A percentile compares a stretch with the other conserved stretches of the same genome.
Evolutionary conservation across 768 basidiomycete genomes (phyloP).

Genomic region (Rickenella mellea): DNA sequence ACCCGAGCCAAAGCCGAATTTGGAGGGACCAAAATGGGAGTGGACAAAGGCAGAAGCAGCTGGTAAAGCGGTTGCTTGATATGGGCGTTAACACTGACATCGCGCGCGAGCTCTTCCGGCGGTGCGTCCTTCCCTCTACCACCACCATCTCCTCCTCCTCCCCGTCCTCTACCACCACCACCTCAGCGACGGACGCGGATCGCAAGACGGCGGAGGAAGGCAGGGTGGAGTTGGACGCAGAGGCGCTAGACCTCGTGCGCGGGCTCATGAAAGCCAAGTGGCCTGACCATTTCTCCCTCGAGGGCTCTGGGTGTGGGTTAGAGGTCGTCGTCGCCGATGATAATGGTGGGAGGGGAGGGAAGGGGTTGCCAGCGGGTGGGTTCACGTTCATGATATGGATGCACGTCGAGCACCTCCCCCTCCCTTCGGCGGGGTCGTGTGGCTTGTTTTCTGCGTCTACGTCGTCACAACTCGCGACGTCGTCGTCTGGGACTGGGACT

Average conservation of each 20-base stretch:
- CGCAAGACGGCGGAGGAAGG: conserved; percentile 8
- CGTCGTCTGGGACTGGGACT: conserved; percentile 33
- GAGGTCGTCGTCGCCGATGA: conserved; percentile 39
- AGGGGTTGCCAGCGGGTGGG: conserved; percentile 49
- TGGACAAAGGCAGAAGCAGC: conserved; percentile 47
- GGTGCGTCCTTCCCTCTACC: neutral
- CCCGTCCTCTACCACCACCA: too few species aligned
- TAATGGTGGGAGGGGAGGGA: too few species aligned
- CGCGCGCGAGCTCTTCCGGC: conserved; percentile 54
- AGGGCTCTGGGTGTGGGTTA: conserved; percentile 43
- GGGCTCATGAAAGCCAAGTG: conserved; percentile 66
- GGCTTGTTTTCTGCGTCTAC: neutral
- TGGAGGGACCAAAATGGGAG: conserved; percentile 32
- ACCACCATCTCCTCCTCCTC: neutral
- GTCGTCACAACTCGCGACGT: neutral
- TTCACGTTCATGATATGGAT: conserved; percentile 62
- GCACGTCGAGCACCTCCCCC: too few species aligned
- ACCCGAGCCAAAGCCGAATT: neutral
- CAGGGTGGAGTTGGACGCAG: conserved; percentile 44
- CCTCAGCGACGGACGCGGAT: too few species aligned
- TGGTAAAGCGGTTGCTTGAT: conserved; percentile 62
- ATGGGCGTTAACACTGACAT: conserved; percentile 63
- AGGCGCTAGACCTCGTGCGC: conserved; percentile 62
- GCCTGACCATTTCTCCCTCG: conserved; percentile 71
- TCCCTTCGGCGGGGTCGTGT: too few species aligned